These are phyloP conservation scores for Vitis labrusca DNA, from an alignment of 164 flowering plant species.

Conservation along the genomic window DNA sequence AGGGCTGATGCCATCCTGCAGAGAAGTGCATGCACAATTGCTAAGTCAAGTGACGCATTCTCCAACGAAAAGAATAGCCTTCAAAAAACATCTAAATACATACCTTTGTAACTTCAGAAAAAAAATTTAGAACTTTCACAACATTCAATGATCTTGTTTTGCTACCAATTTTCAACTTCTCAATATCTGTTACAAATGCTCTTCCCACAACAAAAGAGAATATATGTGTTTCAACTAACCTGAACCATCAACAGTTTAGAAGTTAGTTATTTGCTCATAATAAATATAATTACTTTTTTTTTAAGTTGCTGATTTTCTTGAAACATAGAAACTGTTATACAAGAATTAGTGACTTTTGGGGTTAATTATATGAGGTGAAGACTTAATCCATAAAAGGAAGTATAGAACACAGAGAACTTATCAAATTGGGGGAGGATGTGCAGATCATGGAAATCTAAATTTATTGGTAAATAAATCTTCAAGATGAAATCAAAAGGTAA, in stretches of 20 bases:
- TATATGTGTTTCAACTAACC: conserved; percentile 97
- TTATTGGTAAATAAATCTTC: neutral
- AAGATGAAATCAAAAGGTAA: neutral
- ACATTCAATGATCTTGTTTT: conserved; percentile 80
- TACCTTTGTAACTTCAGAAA: conserved; percentile 87
- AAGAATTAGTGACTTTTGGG: too few species aligned
- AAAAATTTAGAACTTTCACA: conserved; percentile 56
- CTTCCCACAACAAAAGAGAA: conserved; percentile 99
- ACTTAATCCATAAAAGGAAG: too few species aligned
- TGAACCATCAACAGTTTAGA: conserved; percentile 24
- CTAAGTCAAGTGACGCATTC: conserved; percentile 6
- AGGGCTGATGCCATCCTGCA: conserved; percentile 84
- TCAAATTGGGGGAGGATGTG: neutral
- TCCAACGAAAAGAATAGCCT: neutral
- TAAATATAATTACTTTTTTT: neutral
- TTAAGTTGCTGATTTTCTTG: too few species aligned
- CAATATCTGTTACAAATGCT: conserved; percentile 99
- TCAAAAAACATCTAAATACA: conserved; percentile 8
- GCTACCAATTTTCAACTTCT: conserved; percentile 86
- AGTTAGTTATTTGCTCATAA: conserved; percentile 13
- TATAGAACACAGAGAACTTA: too few species aligned
- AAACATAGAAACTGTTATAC: too few species aligned
- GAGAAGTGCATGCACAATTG: conserved; percentile 14
- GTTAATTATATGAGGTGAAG: too few species aligned
- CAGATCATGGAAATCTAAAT: neutral